Evolutionary conservation across 805 yeast genomes (phyloP).

Genomic region (Sungouiella blattae): DNA sequence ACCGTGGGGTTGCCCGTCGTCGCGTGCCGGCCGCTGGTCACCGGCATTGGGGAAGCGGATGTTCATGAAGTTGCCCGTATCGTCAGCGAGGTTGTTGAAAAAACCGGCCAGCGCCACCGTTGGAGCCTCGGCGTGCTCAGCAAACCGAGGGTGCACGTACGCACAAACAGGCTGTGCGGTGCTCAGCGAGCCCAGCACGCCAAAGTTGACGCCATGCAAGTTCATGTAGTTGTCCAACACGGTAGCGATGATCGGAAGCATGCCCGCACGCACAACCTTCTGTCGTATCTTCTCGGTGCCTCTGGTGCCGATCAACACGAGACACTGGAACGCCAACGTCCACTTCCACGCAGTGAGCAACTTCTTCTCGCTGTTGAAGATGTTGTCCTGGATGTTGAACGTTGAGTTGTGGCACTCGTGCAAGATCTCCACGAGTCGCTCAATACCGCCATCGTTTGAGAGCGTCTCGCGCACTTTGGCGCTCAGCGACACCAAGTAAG

Average conservation of each 20-base stretch:
- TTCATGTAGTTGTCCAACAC: conserved; percentile 80
- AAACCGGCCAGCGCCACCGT: conserved; percentile 6
- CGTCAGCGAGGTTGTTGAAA: conserved; percentile 4
- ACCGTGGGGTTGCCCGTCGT: not conserved
- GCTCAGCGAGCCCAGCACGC: conserved; percentile 4
- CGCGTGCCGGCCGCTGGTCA: not conserved
- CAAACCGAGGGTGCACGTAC: conserved; percentile 1
- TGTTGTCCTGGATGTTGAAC: conserved; percentile 25
- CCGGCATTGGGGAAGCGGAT: conserved; percentile 4
- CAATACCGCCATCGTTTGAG: conserved; percentile 87
- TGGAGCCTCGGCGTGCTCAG: conserved; percentile 21
- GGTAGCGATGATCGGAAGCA: conserved; percentile 86
- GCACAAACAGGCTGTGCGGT: conserved; percentile 3
- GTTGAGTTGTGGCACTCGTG: conserved; percentile 64
- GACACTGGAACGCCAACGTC: conserved; percentile 91
- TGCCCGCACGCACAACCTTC: conserved; percentile 87
- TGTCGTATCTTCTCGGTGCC: conserved; percentile 85
- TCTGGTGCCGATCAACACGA: conserved; percentile 86
- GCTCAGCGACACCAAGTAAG: conserved; percentile 80
- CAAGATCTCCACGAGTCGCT: conserved; percentile 77
- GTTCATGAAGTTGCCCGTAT: conserved; percentile 7
- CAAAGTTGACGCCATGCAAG: conserved; percentile 37
- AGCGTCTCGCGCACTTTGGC: conserved; percentile 89
- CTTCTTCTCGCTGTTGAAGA: conserved; percentile 37
- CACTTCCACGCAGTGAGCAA: conserved; percentile 92